Evolutionary conservation across 2,329 filamentous ascomycete genomes (phyloP).

Genomic region (Teratosphaeria nubilosa): DNA sequence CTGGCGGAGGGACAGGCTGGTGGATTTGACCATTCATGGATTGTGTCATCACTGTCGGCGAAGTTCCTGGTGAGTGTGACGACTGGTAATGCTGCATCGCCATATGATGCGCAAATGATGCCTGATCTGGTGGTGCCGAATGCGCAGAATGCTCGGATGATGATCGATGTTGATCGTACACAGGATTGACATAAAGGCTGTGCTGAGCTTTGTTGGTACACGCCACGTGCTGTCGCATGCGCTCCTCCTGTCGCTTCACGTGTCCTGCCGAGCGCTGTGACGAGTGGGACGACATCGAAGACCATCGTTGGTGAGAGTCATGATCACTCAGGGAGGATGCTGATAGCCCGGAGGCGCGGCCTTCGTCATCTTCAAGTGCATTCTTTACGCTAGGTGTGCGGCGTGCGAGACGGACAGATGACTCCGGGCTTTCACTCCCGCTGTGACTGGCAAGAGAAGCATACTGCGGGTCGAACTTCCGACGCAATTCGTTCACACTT

Average conservation of each 20-base stretch:
- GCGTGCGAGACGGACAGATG: background rate
- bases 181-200: constrained; percentile 11
- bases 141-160: constrained; percentile 15
- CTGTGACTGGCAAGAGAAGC: constrained; percentile 4
- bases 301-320: constrained; percentile 9
- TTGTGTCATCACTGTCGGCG: constrained; percentile 4
- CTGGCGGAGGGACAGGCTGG: constrained; percentile 13
- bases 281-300: constrained; percentile 10
- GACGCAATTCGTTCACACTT: constrained; percentile 21
- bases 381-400: constrained; percentile 5
- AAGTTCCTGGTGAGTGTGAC: constrained; percentile 9
- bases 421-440: constrained; percentile 11
- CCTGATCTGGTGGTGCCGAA: constrained; percentile 16
- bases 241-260: constrained; percentile 14
- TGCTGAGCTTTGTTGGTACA: constrained; percentile 11
- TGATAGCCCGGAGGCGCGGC: background rate
- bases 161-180: constrained; percentile 17
- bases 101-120: constrained; percentile 17
- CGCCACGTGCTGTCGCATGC: constrained; percentile 15
- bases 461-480: constrained; percentile 19
- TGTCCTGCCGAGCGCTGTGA: constrained; percentile 8
- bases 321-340: constrained; percentile 2
- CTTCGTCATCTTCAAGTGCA: constrained; percentile 8
- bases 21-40: constrained; percentile 8
- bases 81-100: constrained; percentile 20